Base-by-base conservation (phyloP, 768 basidiomycete genomes). In the Rossbeevera mucosa region DNA sequence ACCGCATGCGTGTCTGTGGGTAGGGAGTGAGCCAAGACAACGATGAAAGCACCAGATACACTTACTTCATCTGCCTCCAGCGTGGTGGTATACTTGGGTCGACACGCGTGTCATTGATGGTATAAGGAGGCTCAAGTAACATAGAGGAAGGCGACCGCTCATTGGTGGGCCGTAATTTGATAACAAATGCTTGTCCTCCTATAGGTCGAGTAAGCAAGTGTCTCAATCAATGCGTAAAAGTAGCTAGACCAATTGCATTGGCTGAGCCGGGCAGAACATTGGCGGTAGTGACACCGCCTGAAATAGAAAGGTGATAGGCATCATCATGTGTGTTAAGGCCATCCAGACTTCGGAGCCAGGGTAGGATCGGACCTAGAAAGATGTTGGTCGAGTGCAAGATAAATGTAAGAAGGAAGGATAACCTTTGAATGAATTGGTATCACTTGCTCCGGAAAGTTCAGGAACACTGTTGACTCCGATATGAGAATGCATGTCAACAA, bases 121-220 rank as follows among this genome's bases (percentile, higher is more conserved):
- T 74, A 62, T 80, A 80, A 1, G 91, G 91, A 36, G 91, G 88
- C 43, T 96, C 93, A 31, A 96, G 73, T 11, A 93, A 65, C 88
- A 92, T 91, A 7, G 88, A 87, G 4, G 80, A 78, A 2, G 90
- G 78, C 0, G 90, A 86, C 21, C 84, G 80, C 56, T 91, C 88
- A 33, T 75, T 65, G 2, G 91, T 91, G 63, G 80, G 82, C 18
- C 94, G 81, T 22, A 91, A 74, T 67, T 96, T 96, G 61, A 94
- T 77, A 62, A 90, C 77, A 63, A 91, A 93, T 0, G 92, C 88
- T 65, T 94, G 90, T 5, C 93, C 93, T 46, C 88, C 92, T 91
- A 58, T 14, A 31, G 40, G 13, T 48, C 22, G 7, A 50, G 51
- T 55, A 29, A 59, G 44, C 40, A 9, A 30, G 21, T 8, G 47